Evolutionary conservation across 768 basidiomycete genomes (phyloP).

Genomic region (Tylopilus intermedius): DNA sequence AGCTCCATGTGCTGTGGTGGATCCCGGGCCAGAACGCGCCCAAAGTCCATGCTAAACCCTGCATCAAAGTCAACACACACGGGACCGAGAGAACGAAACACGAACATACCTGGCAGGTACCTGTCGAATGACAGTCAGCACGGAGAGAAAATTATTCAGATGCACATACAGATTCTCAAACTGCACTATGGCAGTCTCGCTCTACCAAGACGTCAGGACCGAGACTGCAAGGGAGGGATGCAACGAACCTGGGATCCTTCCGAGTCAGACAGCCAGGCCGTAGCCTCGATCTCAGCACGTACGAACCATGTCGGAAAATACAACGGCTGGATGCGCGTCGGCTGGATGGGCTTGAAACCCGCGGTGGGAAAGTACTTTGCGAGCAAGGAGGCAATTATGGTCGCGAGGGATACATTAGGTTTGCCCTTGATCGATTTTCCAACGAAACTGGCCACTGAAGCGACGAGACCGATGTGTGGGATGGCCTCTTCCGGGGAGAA

Average conservation of each 20-base stretch:
- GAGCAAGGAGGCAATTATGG: conserved; percentile 28
- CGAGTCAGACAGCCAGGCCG: conserved; percentile 25
- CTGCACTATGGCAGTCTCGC: conserved; percentile 29
- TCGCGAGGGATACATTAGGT: conserved; percentile 18
- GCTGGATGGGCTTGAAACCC: conserved; percentile 38
- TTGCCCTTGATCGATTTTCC: conserved; percentile 12
- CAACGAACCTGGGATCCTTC: conserved; percentile 23
- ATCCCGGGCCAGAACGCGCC: conserved; percentile 38
- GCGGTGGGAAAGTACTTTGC: conserved; percentile 36
- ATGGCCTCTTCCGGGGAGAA: conserved; percentile 45
- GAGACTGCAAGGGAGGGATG: conserved; percentile 1
- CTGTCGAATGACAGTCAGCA: conserved; percentile 19
- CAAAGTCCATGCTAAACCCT: conserved; percentile 33
- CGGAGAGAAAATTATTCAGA: neutral
- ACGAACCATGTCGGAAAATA: conserved; percentile 65
- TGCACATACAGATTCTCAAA: conserved; percentile 46
- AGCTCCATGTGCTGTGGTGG: conserved; percentile 20
- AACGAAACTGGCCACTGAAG: conserved; percentile 30
- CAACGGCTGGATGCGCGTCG: conserved; percentile 44
- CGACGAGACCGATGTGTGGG: conserved; percentile 31
- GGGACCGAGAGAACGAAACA: neutral
- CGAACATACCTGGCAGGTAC: conserved; percentile 27
- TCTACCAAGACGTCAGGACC: conserved; percentile 22
- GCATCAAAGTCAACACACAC: neutral
- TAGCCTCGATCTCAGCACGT: conserved; percentile 47